Percentiles rank a stretch among this genome's conserved stretches.
Conservation (phyloP, 129 eudicot species). For the Saussurea involucrata region DNA sequence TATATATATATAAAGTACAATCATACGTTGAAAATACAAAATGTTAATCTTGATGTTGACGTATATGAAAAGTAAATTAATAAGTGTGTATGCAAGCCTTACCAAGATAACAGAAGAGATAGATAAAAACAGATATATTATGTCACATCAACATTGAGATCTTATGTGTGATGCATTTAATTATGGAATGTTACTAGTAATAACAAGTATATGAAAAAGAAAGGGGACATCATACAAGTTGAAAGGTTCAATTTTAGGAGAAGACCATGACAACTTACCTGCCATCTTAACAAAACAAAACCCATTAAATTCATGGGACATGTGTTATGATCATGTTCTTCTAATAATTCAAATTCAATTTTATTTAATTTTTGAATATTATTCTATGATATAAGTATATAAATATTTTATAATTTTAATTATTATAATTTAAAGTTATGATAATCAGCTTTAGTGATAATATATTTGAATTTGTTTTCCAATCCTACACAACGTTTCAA, state of each 20-base stretch:
- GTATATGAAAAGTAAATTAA: too few relatives aligned
- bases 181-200: slow-evolving; percentile 1
- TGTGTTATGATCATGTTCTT: slow-evolving; percentile 4
- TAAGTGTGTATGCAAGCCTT: too few relatives aligned
- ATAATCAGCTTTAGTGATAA: too few relatives aligned
- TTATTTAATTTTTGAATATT: neutral
- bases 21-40: too few relatives aligned
- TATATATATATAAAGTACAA: too few relatives aligned
- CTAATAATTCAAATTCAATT: slow-evolving; percentile 8
- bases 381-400: neutral
- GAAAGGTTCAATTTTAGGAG: slow-evolving; percentile 7
- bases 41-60: too few relatives aligned
- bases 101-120: neutral
- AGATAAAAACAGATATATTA: neutral
- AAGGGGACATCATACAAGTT: neutral
- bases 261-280: slow-evolving; percentile 20
- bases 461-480: too few relatives aligned
- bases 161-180: neutral
- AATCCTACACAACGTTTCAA: too few relatives aligned
- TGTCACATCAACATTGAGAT: slow-evolving; percentile 19
- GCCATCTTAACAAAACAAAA: slow-evolving; percentile 20
- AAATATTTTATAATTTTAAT: too few relatives aligned
- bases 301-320: slow-evolving; percentile 20
- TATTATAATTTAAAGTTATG: neutral
- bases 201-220: neutral